A percentile compares a stretch with the other conserved stretches of the same genome.
These are phyloP conservation scores for Cairneyella variabilis DNA, from an alignment of 495 filamentous ascomycete species.

Conservation along the genomic window DNA sequence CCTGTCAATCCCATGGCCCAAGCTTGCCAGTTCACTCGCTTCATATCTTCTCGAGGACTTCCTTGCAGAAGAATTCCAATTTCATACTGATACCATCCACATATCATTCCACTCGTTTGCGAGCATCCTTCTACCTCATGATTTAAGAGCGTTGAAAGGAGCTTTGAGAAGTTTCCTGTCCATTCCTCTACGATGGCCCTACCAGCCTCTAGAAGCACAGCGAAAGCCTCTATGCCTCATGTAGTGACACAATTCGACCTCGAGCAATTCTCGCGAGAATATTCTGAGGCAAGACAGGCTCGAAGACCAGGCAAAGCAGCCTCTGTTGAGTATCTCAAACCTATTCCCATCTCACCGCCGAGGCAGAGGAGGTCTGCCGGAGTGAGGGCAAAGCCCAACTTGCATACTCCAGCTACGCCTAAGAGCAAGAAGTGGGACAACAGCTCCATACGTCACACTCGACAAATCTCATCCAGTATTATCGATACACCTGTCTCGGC, in stretches of 20 bases:
- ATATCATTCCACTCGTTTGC: neutral
- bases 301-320: neutral
- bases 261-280: neutral
- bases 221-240: no score
- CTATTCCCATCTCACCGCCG: neutral
- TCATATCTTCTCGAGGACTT: slow-evolving; percentile 2
- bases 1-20: neutral
- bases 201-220: no score
- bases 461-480: slow-evolving; percentile 6
- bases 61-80: neutral
- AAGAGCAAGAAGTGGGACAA: slow-evolving; percentile 14
- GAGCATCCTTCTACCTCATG: neutral
- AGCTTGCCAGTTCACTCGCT: slow-evolving; percentile 1
- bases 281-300: neutral
- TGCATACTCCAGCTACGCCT: slow-evolving; percentile 4
- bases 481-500: slow-evolving; percentile 9
- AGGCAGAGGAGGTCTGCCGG: neutral
- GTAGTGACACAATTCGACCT: slow-evolving; percentile 15
- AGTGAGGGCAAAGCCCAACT: neutral
- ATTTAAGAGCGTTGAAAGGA: neutral
- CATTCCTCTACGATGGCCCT: no score
- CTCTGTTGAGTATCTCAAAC: neutral
- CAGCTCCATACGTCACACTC: slow-evolving; percentile 13
- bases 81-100: neutral
- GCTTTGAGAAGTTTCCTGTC: neutral